phyloP scores from a whole-genome alignment of 768 basidiomycete genomes.

The Astraeus odoratus region DNA sequence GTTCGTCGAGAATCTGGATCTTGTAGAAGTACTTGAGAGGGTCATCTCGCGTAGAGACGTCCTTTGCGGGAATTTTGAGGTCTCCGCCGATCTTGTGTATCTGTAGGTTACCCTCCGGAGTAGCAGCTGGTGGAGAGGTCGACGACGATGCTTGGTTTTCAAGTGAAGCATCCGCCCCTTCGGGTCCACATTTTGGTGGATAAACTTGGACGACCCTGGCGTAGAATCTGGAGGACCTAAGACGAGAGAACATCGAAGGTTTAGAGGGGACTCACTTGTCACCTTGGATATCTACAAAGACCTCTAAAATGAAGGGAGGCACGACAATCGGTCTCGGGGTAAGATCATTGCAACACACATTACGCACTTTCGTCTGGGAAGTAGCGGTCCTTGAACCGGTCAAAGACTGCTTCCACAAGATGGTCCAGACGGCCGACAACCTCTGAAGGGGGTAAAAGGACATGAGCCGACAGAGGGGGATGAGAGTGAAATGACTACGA shows the following conservation, averaged over 20 bases:
- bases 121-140: conserved; percentile 41
- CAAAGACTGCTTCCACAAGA: conserved; percentile 89
- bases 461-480: conserved; percentile 10
- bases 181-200: conserved; percentile 51
- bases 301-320: conserved; percentile 41
- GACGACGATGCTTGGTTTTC: conserved; percentile 29
- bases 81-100: conserved; percentile 72
- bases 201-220: conserved; percentile 75
- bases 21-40: conserved; percentile 82
- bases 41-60: conserved; percentile 66
- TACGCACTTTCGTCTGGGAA: conserved; percentile 84
- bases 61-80: conserved; percentile 67
- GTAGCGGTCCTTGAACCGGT: conserved; percentile 95
- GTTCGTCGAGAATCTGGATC: conserved; percentile 76
- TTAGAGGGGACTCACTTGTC: conserved; percentile 60
- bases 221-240: conserved; percentile 52
- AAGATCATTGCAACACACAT: conserved; percentile 2
- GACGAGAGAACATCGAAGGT: conserved; percentile 7
- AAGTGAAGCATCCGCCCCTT: conserved; percentile 29
- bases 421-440: conserved; percentile 95
- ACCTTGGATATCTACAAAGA: conserved; percentile 81
- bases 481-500: conserved; percentile 34
- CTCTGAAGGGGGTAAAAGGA: conserved; percentile 44
- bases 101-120: conserved; percentile 42
- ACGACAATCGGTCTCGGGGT: conserved; percentile 12